These are phyloP conservation scores for Pneumocystis carinii DNA, from an alignment of 1,139 yeast species.

Conservation along the genomic window DNA sequence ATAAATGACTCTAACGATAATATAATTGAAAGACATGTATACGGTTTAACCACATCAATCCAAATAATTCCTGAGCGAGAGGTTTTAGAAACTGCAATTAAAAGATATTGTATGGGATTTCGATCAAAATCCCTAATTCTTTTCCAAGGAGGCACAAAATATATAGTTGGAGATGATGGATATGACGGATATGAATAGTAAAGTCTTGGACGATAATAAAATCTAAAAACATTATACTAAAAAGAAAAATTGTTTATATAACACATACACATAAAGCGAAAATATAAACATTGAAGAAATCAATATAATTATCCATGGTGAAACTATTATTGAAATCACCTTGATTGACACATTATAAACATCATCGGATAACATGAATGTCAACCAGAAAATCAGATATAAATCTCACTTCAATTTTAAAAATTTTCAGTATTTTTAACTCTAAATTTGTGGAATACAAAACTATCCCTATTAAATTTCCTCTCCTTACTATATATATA, in stretches of 20 bases:
- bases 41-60: not conserved
- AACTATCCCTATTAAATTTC: too few relatives aligned
- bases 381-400: not conserved
- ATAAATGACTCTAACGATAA: not conserved
- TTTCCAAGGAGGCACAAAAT: conserved; percentile 5
- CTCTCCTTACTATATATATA: too few relatives aligned
- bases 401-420: too few relatives aligned
- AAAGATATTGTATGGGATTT: conserved; percentile 4
- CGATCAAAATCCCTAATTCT: conserved; percentile 4
- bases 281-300: not conserved
- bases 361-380: not conserved
- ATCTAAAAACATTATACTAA: not conserved
- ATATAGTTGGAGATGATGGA: conserved; percentile 5
- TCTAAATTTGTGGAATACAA: too few relatives aligned
- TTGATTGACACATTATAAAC: not conserved
- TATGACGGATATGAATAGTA: conserved; percentile 5
- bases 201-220: conserved; percentile 8
- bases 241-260: not conserved
- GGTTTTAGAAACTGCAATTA: conserved; percentile 1
- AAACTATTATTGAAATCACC: not conserved
- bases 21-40: not conserved
- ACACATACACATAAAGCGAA: not conserved
- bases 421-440: too few relatives aligned
- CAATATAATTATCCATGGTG: not conserved
- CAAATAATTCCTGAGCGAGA: not conserved